Evolutionary conservation across 495 filamentous ascomycete genomes (phyloP), one percentile per base, ranked within the genome.

Genomic region (Saxophila tyrrhenica): DNA sequence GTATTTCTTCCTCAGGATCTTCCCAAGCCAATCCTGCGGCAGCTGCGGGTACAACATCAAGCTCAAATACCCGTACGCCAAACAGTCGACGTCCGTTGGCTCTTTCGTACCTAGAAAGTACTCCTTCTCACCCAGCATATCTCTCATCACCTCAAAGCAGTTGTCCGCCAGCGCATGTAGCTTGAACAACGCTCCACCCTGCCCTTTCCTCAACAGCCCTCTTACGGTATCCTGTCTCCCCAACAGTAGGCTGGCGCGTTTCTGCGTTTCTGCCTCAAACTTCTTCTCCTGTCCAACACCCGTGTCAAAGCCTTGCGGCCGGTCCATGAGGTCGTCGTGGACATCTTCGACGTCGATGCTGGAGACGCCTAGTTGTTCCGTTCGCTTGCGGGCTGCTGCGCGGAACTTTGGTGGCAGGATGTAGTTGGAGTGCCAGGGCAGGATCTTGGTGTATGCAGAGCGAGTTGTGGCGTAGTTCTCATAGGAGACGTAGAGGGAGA

Each of bases 351-450:
- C 71, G 64, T 83, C 83, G 19, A 85, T 69, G 11, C 75, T 74
- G 3, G 80, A 80, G 50, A 95, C 72, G 23, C 84, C 83, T 15
- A 95, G 78, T 61, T 87, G 80, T 25, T 77, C 78, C n/a, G 85
- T 89, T 48, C 83, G 78, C 17, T 67, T 56, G 62, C 83, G 78
- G 43, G 88, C 88, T 46, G 81, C 70, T 39, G 78, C 67, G 52
- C 87, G 85, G 23, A 81, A 69, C 51, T 73, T 71, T 3, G 81
- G 81, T 2, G 85, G 86, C 19, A 87, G 77, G 46, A 82, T 83
- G 79, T 87, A 96, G 63, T 85, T 84, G 48, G 84, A 77, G 9
- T 92, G 86, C 74, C 89, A 89, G 20, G 83, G 81, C 25, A 95
- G 80, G 54, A 94, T 77, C 2, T 71, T 65, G 51, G 80, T 82